phyloP scores from a whole-genome alignment of 306 rosid genomes.

The Quercus parvula region DNA sequence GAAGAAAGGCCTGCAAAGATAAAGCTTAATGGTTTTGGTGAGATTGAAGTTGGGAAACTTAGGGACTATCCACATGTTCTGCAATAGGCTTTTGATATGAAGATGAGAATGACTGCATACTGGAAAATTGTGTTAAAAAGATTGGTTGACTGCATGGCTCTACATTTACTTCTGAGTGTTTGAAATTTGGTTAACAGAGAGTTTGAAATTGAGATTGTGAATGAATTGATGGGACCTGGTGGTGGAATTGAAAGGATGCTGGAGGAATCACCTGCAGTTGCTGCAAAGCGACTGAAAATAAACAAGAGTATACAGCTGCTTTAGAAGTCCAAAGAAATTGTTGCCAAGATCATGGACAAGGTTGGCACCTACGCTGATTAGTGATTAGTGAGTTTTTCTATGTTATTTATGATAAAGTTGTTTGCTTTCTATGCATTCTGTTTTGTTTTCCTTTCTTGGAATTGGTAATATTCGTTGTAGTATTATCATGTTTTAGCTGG shows the following conservation, averaged over 20 bases:
- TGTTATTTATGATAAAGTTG: no score
- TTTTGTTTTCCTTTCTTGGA: no score
- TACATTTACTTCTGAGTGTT: constrained; percentile 33
- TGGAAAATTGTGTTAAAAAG: constrained; percentile 51
- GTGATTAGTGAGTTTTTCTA: background rate
- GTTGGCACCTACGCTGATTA: constrained; percentile 13
- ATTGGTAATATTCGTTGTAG: no score
- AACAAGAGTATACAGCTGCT: constrained; percentile 29
- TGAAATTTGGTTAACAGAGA: constrained; percentile 28
- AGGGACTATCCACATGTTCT: constrained; percentile 7
- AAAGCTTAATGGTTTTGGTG: constrained; percentile 32
- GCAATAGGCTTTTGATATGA: constrained; percentile 43
- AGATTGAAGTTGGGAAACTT: constrained; percentile 23
- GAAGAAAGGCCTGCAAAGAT: background rate
- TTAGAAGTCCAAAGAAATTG: constrained; percentile 25
- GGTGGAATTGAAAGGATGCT: constrained; percentile 47
- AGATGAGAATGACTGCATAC: constrained; percentile 47
- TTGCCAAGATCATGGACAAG: constrained; percentile 26
- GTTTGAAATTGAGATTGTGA: constrained; percentile 33
- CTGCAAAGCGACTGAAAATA: constrained; percentile 37
- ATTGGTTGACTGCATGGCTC: constrained; percentile 38
- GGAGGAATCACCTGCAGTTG: constrained; percentile 41
- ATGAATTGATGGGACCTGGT: constrained; percentile 25
- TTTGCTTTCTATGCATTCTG: no score
- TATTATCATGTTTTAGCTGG: no score